Evolutionary conservation across 2,329 filamentous ascomycete genomes (phyloP).

Genomic region (Cadophora sp.): DNA sequence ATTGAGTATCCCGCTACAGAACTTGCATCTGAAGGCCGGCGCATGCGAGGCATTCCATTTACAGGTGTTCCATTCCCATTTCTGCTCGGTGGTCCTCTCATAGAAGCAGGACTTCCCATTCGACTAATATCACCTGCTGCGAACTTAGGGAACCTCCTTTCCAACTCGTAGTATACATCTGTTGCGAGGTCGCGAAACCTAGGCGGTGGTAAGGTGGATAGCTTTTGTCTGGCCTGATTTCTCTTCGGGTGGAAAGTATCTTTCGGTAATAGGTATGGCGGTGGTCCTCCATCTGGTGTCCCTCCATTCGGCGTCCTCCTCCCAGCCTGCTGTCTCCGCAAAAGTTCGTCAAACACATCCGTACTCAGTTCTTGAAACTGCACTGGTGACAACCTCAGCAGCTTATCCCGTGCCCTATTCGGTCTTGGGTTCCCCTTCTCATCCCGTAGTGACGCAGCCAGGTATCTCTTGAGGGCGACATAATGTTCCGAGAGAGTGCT

Average conservation of each 20-base stretch:
- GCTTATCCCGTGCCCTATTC: constrained; percentile 93
- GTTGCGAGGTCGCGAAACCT: constrained; percentile 92
- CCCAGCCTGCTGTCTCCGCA: constrained; percentile 78
- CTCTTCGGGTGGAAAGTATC: constrained; percentile 93
- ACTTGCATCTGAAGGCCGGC: constrained; percentile 62
- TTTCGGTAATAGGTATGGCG: constrained; percentile 82
- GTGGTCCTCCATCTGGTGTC: constrained; percentile 58
- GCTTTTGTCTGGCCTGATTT: constrained; percentile 95
- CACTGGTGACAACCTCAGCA: constrained; percentile 84
- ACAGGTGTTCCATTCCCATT: constrained; percentile 64
- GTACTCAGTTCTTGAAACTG: constrained; percentile 98
- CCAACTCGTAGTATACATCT: constrained; percentile 94
- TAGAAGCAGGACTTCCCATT: constrained; percentile 70
- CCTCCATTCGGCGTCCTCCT: constrained; percentile 59
- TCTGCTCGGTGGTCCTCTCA: constrained; percentile 64
- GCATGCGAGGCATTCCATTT: constrained; percentile 60
- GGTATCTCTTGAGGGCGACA: constrained; percentile 69
- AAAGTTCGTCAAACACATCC: constrained; percentile 94
- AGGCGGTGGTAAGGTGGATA: constrained; percentile 85
- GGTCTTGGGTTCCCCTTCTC: constrained; percentile 76
- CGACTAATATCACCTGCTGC: constrained; percentile 72
- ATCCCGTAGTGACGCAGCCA: constrained; percentile 74
- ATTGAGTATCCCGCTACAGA: constrained; percentile 54
- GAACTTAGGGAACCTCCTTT: constrained; percentile 87
- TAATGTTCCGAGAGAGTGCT: constrained; percentile 80